Evolutionary conservation across 352 stramenopile genomes (phyloP), one percentile per base, ranked within the genome.

Genomic region (Lagenidium sp.): DNA sequence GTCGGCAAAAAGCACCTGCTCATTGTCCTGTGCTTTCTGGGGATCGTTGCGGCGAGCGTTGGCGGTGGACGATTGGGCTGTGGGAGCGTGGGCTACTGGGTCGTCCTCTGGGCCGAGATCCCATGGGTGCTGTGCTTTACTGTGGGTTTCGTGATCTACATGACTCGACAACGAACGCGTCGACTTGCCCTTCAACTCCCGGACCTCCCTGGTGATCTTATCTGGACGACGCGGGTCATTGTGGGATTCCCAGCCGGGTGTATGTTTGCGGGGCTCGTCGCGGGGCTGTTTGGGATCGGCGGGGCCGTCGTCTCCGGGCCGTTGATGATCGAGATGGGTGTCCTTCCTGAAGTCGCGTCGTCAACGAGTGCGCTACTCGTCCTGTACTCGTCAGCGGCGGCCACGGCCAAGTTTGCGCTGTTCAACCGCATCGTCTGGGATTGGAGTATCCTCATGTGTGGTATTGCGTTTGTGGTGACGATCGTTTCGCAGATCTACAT

Each of bases 261-360:
- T 21, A 49, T 59, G 10, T 46, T 62, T 40, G 65, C 67, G 22
- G 67, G 71, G 39, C 46, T 81, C n/a, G 56, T 69, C 20, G 67
- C 71, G 0, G 63, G 65, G 8, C 55, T 84, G 35, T 70, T 81
- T 29, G 71, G 71, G 20, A 60, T 81, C 36, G 71, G 68, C 20
- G 67, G 67, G 22, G 71, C 97, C 22, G 98, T 99, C 63, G 90
- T 99, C 20, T 98, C 97, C 50, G 94, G 94, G 0, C 95, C 95
- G 0, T 77, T 98, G 37, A 97, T 99, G 95, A 79, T 99, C 4
- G 87, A 97, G 25, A 98, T 98, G 85, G 95, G 94, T n/a, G 83
- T 98, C 15, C 63, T 97, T 11, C 81, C 81, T 1, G 53, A 61
- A 5, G 75, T 93, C 29, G 81, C 95, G 24, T 94, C 84, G 4